A percentile compares a stretch with the other conserved stretches of the same genome.
Conservation (phyloP, 1,284 basidiomycete species). For the Pseudozyma thailandica region DNA sequence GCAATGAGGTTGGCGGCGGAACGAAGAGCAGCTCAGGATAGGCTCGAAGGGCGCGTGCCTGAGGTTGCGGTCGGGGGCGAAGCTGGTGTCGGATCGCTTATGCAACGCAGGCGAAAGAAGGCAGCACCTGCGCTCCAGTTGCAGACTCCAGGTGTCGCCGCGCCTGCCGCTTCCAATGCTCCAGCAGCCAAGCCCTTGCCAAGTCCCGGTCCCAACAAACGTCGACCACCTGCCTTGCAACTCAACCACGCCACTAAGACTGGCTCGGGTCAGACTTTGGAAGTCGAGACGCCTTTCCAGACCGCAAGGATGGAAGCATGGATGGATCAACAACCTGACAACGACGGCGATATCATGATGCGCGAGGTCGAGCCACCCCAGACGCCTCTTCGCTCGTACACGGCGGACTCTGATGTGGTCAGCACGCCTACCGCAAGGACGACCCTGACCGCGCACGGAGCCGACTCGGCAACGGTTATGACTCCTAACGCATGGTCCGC, state of each 20-base stretch:
- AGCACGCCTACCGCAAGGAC: slow-evolving; percentile 40
- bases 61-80: slow-evolving; percentile 9
- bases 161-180: background rate
- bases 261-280: background rate
- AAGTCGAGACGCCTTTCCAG: slow-evolving; percentile 39
- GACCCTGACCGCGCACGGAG: slow-evolving; percentile 4
- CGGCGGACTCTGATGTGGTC: slow-evolving; percentile 25
- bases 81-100: slow-evolving; percentile 25
- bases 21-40: slow-evolving; percentile 40
- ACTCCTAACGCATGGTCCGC: slow-evolving; percentile 24
- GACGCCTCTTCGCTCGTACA: slow-evolving; percentile 33
- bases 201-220: slow-evolving; percentile 28
- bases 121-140: slow-evolving; percentile 38
- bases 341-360: slow-evolving; percentile 42
- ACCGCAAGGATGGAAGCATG: slow-evolving; percentile 34
- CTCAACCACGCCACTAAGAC: slow-evolving; percentile 10
- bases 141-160: slow-evolving; percentile 6
- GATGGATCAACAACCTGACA: slow-evolving; percentile 9
- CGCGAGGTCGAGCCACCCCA: slow-evolving; percentile 30
- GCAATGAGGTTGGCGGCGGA: slow-evolving; percentile 37
- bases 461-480: slow-evolving; percentile 14
- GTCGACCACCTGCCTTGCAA: slow-evolving; percentile 39
- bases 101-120: slow-evolving; percentile 45
- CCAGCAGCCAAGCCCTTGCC: slow-evolving; percentile 13
- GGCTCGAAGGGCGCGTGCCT: slow-evolving; percentile 29